phyloP scores from a whole-genome alignment of 768 basidiomycete species.

The Russula emetica region DNA sequence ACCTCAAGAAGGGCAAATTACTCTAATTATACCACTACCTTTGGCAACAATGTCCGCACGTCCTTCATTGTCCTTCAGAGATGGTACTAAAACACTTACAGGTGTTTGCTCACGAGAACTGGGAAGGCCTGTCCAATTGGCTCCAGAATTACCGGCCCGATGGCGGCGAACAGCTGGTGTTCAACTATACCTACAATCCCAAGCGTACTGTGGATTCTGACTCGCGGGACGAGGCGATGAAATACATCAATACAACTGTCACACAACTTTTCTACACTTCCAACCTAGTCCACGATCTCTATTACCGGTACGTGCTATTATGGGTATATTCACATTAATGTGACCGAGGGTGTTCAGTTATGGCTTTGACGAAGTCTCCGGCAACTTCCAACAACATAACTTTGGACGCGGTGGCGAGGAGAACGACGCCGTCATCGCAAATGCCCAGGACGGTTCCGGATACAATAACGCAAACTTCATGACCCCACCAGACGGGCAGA shows the following conservation, averaged over 20 bases:
- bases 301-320: constrained; percentile 51
- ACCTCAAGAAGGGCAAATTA: constrained; percentile 30
- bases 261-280: constrained; percentile 86
- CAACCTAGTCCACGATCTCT: constrained; percentile 79
- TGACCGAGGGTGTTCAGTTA: constrained; percentile 43
- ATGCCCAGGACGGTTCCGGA: constrained; percentile 93
- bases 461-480: constrained; percentile 92
- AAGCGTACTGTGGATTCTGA: constrained; percentile 49
- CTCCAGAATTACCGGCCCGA: constrained; percentile 76
- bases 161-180: constrained; percentile 50
- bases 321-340: not conserved
- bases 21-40: constrained; percentile 71
- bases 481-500: constrained; percentile 79
- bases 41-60: constrained; percentile 72
- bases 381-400: constrained; percentile 99
- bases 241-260: constrained; percentile 81
- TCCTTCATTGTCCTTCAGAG: not conserved
- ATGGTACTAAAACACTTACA: constrained; percentile 29
- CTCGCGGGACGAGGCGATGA: constrained; percentile 66
- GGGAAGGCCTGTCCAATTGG: constrained; percentile 66
- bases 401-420: constrained; percentile 86
- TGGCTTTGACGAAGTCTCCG: constrained; percentile 86
- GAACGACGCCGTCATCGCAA: constrained; percentile 86
- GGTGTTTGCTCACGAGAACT: constrained; percentile 93
- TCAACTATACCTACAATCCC: constrained; percentile 77